A percentile compares a stretch with the other conserved stretches of the same genome.
Conservation (phyloP, 164 flowering plant genomes). For the Malania oleifera region DNA sequence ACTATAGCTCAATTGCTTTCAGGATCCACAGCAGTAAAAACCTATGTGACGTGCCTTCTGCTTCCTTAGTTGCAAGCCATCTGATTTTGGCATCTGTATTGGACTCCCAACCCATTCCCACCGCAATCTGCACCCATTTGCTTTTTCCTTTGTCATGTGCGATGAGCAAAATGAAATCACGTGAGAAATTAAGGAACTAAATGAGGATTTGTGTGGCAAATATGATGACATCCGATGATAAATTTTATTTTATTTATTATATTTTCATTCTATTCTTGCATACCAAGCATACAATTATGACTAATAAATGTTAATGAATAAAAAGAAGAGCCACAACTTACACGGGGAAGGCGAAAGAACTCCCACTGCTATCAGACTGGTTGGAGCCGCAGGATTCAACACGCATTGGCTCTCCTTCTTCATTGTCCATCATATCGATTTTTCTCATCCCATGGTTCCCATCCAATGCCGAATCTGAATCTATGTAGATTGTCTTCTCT, state of each 20-base stretch:
- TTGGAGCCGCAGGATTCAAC: conserved; percentile 35
- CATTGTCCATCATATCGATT: conserved; percentile 5
- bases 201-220: too few species aligned
- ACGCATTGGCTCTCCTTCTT: conserved; percentile 7
- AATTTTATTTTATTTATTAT: too few species aligned
- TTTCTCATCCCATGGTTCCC: not conserved
- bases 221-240: too few species aligned
- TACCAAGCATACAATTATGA: too few species aligned
- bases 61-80: conserved; percentile 18
- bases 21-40: conserved; percentile 32
- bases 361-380: conserved; percentile 39
- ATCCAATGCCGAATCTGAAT: conserved; percentile 6
- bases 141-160: too few species aligned
- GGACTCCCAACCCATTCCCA: conserved; percentile 40
- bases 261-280: too few species aligned
- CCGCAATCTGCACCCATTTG: conserved; percentile 25
- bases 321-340: conserved; percentile 18
- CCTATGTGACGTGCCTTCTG: conserved; percentile 15
- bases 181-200: too few species aligned
- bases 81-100: conserved; percentile 34
- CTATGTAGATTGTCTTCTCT: not conserved
- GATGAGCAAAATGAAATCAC: too few species aligned
- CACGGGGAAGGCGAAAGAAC: conserved; percentile 61
- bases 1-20: too few species aligned
- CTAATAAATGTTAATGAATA: not conserved